Percentiles rank a stretch among this genome's conserved stretches.
phyloP scores from a whole-genome alignment of 2,329 filamentous ascomycete species.

The Alternaria sp. region DNA sequence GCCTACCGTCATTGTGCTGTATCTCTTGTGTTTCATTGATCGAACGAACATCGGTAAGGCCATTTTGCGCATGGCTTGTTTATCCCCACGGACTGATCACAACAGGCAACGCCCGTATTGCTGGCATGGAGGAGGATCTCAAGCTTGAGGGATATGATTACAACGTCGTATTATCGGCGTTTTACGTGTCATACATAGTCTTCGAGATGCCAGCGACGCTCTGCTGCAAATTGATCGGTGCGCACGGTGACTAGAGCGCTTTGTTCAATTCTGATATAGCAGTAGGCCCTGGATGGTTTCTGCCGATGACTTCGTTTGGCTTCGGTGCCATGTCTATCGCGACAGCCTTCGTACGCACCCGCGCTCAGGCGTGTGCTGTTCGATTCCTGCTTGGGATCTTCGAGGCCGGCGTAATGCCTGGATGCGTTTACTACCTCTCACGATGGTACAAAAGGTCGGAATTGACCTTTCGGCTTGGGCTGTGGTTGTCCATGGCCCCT shows the following conservation, averaged over 20 bases:
- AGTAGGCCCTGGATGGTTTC: constrained; percentile 68
- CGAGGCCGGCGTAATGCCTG: constrained; percentile 73
- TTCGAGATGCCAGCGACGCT: constrained; percentile 73
- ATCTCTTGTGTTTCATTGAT: constrained; percentile 74
- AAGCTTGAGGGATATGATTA: constrained; percentile 67
- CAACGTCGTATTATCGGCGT: constrained; percentile 69
- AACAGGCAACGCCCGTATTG: constrained; percentile 69
- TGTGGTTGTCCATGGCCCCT: constrained; percentile 72
- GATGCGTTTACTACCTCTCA: constrained; percentile 73
- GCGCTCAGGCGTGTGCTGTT: constrained; percentile 61
- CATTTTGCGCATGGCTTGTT: neutral
- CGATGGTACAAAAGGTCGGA: constrained; percentile 73
- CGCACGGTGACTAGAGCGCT: neutral
- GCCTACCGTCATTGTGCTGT: constrained; percentile 67
- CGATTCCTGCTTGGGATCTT: constrained; percentile 69
- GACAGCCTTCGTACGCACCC: constrained; percentile 66
- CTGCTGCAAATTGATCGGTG: constrained; percentile 69
- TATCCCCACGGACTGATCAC: neutral
- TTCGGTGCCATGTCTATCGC: constrained; percentile 68
- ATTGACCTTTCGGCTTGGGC: constrained; percentile 67
- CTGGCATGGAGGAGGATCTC: constrained; percentile 67
- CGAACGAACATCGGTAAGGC: constrained; percentile 69
- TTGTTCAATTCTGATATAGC: neutral
- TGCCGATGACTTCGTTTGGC: constrained; percentile 65
- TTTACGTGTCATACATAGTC: constrained; percentile 74